These are phyloP conservation scores for Salvia splendens DNA, from an alignment of 257 asterid genomes.

Conservation along the genomic window DNA sequence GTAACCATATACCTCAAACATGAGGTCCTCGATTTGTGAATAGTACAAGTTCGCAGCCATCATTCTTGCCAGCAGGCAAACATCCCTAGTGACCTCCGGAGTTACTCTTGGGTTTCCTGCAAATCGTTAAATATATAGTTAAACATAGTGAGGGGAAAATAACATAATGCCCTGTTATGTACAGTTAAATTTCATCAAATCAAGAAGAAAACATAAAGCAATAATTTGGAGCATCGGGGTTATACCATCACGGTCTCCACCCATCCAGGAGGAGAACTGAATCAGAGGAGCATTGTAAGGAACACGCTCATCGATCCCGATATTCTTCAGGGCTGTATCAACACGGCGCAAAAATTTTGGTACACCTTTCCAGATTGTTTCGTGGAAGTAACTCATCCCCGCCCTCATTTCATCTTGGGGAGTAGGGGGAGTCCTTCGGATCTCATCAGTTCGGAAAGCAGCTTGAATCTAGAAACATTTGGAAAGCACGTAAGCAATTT, in stretches of 20 bases:
- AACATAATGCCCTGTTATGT: neutral
- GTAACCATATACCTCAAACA: constrained; percentile 76
- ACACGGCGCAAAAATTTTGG: constrained; percentile 61
- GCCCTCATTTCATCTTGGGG: constrained; percentile 72
- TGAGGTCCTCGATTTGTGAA: constrained; percentile 89
- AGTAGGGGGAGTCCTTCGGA: constrained; percentile 55
- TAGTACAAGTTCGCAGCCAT: constrained; percentile 78
- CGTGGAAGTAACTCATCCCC: constrained; percentile 63
- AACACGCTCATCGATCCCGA: constrained; percentile 57
- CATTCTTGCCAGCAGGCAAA: constrained; percentile 61
- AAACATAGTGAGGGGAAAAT: neutral
- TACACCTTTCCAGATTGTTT: constrained; percentile 63
- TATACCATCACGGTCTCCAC: constrained; percentile 65
- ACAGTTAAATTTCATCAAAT: neutral
- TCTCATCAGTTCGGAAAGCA: constrained; percentile 67
- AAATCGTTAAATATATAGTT: neutral
- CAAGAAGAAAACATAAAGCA: neutral
- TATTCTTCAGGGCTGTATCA: constrained; percentile 60
- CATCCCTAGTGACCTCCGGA: constrained; percentile 63
- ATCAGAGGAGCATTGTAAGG: constrained; percentile 64
- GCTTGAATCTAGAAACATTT: constrained; percentile 51
- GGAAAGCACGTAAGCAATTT: neutral
- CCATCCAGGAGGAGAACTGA: constrained; percentile 69
- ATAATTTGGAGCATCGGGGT: neutral
- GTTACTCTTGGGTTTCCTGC: constrained; percentile 67